Evolutionary conservation across 352 stramenopile genomes (phyloP).

Genomic region (Albugo laibachii): DNA sequence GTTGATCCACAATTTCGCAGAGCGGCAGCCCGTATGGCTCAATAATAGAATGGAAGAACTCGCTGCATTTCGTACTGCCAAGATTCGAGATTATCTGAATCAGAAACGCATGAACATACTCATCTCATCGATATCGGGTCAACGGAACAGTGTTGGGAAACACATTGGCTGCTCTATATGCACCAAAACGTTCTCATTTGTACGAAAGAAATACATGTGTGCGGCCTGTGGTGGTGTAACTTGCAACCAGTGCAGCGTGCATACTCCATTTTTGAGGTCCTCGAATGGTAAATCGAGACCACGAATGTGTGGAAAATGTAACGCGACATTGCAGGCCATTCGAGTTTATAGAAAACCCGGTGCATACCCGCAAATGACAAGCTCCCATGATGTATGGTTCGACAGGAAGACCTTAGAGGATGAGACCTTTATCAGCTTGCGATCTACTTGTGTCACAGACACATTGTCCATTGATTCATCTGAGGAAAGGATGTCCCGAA

Average conservation of each 20-base stretch:
- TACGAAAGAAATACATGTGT: conserved; percentile 75
- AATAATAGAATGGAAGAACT: conserved; percentile 71
- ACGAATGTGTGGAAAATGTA: too few relatives aligned
- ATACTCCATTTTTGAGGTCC: conserved; percentile 1
- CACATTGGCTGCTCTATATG: conserved; percentile 59
- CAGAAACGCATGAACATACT: conserved; percentile 51
- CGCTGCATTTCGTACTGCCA: conserved; percentile 43
- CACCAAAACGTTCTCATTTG: conserved; percentile 64
- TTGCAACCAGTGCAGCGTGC: conserved; percentile 56
- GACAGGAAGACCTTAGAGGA: too few relatives aligned
- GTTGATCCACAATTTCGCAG: conserved; percentile 63
- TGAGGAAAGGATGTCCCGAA: too few relatives aligned
- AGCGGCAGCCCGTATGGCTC: conserved; percentile 52
- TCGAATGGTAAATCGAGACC: too few relatives aligned
- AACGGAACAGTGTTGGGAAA: conserved; percentile 49
- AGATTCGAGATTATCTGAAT: conserved; percentile 57
- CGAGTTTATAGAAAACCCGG: too few relatives aligned
- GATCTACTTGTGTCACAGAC: too few relatives aligned
- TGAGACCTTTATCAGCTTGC: too few relatives aligned
- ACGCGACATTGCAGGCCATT: too few relatives aligned
- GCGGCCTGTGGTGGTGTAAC: conserved; percentile 59
- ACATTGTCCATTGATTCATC: too few relatives aligned
- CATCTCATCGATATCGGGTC: conserved; percentile 33
- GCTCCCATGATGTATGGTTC: too few relatives aligned
- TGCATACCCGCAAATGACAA: too few relatives aligned